These are phyloP conservation scores for Moricandia arvensis DNA, from an alignment of 345 rosid genomes.

Conservation along the genomic window DNA sequence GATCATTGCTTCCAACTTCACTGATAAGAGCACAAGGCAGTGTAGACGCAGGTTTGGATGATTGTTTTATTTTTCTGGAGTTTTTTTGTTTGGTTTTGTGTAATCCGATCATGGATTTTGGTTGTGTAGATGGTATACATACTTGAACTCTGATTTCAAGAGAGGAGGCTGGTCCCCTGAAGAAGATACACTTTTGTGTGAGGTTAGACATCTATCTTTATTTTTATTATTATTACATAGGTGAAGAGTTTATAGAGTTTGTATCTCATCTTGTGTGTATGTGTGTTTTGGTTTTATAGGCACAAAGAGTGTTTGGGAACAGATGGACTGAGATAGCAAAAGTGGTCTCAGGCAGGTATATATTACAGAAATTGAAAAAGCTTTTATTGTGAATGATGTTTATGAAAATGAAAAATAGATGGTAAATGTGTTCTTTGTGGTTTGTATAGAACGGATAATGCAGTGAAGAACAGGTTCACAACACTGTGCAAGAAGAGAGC, in stretches of 20 bases:
- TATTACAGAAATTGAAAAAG: not conserved
- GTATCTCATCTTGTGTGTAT: conserved; percentile 19
- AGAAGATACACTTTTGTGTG: conserved; percentile 91
- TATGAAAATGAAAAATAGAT: not conserved
- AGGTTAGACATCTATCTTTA: conserved; percentile 45
- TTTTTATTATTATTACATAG: not conserved
- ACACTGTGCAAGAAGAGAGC: conserved; percentile 97
- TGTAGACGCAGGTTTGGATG: conserved; percentile 80
- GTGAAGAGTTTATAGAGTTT: conserved; percentile 3
- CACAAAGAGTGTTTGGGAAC: conserved; percentile 88
- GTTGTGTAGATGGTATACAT: conserved; percentile 88
- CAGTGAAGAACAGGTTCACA: conserved; percentile 93
- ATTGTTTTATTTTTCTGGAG: not conserved
- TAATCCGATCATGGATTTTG: conserved; percentile 23
- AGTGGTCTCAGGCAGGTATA: conserved; percentile 98
- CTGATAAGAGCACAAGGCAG: conserved; percentile 93
- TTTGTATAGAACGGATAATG: conserved; percentile 84
- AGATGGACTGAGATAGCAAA: conserved; percentile 99
- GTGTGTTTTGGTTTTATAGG: conserved; percentile 47
- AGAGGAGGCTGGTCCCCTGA: conserved; percentile 99
- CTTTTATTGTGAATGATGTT: not conserved
- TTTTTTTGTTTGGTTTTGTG: not conserved
- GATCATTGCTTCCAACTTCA: conserved; percentile 83
- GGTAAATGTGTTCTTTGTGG: conserved; percentile 7
- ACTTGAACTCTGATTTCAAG: conserved; percentile 92